Base-by-base conservation (phyloP, 2,329 filamentous ascomycete genomes). In the Conoideocrella luteorostrata region DNA sequence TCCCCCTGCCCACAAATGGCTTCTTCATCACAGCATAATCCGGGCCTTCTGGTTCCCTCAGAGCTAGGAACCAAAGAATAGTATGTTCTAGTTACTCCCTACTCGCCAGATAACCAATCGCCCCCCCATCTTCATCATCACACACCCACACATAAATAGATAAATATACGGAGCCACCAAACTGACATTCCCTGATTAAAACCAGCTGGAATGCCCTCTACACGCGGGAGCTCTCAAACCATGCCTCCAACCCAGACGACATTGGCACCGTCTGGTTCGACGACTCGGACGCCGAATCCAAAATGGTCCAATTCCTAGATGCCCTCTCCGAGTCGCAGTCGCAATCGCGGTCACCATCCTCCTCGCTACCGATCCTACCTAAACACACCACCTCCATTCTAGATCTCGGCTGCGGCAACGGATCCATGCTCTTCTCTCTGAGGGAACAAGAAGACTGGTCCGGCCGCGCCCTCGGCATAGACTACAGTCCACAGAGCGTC, bases 231-330 rank as follows among this genome's bases (percentile, higher is more conserved):
- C 71, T 88, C 42, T 62, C 69, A 47, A 91, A 93, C 67, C 79
- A 90, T 64, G 67, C 77, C 43, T 64, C 77, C 49, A 80, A 94
- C 66, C 80, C 86, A 9, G 66, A 77, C 45, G 87, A 95, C 70
- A 84, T 84, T 47, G 91, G 91, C 52, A 95, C 89, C 23, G 82
- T 93, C 56, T 98, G 93, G 93, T 98, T 98, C 75, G 85, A 89
- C 62, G 93, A 97, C 68, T 86, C 88, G 24, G 81, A 85, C 58
- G 93, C 93, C 49, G 88, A 95, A 58, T 74, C 82, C 49, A 90
- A 90, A 58, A 80, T 95, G 47, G 66, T 95, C 20, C 63, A 70
- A 9, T 89, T 84, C 61, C 75, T 95, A 60, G 78, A 50, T 54
- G 52, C 52, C 23, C 51, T 61, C 17, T 45, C 58, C 24, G 33